Evolutionary conservation across 352 stramenopile genomes (phyloP).

Genomic region (Phytopythium kandeliae): DNA sequence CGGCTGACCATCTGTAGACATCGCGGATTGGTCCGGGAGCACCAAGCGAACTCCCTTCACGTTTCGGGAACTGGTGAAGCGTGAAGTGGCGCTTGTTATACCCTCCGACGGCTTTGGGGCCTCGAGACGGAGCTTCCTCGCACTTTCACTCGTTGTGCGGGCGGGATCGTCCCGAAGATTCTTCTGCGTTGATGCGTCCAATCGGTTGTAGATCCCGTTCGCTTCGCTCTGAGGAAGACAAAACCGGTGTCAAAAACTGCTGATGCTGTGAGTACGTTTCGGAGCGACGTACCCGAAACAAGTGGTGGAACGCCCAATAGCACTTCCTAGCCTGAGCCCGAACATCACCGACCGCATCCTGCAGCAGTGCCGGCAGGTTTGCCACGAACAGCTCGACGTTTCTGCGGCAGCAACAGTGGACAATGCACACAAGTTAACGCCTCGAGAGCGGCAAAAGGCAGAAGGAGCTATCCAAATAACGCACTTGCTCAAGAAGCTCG

Average conservation of each 20-base stretch:
- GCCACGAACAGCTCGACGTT: conserved; percentile 51
- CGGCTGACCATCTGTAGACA: background rate
- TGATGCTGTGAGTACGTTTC: no score
- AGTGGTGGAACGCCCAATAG: conserved; percentile 67
- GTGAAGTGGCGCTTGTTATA: background rate
- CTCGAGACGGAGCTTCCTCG: conserved; percentile 3
- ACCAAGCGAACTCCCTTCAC: conserved; percentile 3
- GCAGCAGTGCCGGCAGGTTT: conserved; percentile 52
- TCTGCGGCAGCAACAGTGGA: conserved; percentile 12
- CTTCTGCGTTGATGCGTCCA: conserved; percentile 68
- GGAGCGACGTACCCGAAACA: conserved; percentile 42
- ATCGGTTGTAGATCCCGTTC: conserved; percentile 37
- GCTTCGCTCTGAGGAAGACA: conserved; percentile 31
- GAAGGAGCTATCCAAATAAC: conserved; percentile 6
- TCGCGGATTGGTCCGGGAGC: background rate
- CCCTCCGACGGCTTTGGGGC: background rate
- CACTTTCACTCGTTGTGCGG: conserved; percentile 10
- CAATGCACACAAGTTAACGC: background rate
- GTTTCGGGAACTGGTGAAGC: background rate
- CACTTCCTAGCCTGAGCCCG: conserved; percentile 70
- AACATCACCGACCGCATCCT: conserved; percentile 70
- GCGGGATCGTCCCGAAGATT: conserved; percentile 43
- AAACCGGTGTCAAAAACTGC: background rate
- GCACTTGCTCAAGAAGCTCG: conserved; percentile 65
- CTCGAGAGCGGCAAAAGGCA: background rate